Base-by-base conservation (phyloP, 2,329 filamentous ascomycete genomes). In the Penicillium sp. region DNA sequence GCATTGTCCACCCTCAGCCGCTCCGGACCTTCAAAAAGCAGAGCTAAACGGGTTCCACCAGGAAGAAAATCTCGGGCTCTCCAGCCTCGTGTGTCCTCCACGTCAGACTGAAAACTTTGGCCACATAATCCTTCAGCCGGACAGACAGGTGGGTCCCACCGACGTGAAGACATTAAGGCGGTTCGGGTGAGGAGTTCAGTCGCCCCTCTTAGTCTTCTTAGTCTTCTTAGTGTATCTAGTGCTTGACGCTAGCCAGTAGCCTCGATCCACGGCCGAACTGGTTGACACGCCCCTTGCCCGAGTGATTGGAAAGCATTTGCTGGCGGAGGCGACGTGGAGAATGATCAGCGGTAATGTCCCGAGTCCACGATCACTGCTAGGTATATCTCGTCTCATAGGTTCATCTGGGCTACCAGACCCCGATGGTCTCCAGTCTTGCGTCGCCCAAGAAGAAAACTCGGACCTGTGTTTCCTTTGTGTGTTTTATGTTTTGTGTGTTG, bases 341-440 rank as follows among this genome's bases (percentile, higher is more conserved):
- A 48, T 24, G 56, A 62, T 62, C 56, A 47, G 34, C 56, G 47
- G 24, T 53, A 53, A 58, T 58, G 7, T 54, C 52, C 56, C 58
- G 56, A 62, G 42, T 26, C 47, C 45, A 44, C 13, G 34, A 37
- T 34, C 39, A 18, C 12, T 24, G 10, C 34, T 37, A 4, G 46
- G 33, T 39, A 21, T 23, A 17, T 39, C 27, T 18, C 18, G 13
- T 43, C 26, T 47, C 42, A 54, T 52, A 51, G 51, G 51, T 40
- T 46, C 47, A 45, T n/a, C 32, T 29, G 20, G 18, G n/a, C 36
- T 29, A 36, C 43, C 43, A 5, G 54, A 37, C 27, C 30, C 51
- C 37, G 37, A 42, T 37, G 18, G 33, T 34, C 30, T 44, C 46
- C 21, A 52, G 30, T 37, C 12, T 15, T 43, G 24, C 26, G 50